phyloP scores from a whole-genome alignment of 108 stramenopile species.

The Poteriospumella lacustris region DNA sequence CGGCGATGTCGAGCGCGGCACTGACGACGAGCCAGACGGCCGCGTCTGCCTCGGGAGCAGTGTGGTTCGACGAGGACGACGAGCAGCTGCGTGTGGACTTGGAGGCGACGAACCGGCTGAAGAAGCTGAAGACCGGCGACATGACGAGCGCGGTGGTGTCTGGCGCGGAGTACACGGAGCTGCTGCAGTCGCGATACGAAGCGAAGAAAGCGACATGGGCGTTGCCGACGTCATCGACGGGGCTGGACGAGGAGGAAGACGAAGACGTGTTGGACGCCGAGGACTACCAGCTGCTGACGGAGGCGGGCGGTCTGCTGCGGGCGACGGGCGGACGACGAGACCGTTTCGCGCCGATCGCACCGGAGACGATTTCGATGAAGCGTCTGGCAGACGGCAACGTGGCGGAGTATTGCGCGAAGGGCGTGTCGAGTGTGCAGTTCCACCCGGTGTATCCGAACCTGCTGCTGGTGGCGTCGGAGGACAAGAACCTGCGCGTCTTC shows the following conservation, averaged over 20 bases:
- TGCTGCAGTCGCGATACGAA: slow-evolving; percentile 4
- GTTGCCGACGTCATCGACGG: background rate
- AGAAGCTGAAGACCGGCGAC: background rate
- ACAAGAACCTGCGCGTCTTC: slow-evolving; percentile 85
- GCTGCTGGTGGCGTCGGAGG: slow-evolving; percentile 54
- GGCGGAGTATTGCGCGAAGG: slow-evolving; percentile 64
- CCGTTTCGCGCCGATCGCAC: too few species aligned
- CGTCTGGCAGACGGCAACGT: slow-evolving; percentile 66
- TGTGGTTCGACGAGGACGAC: slow-evolving; percentile 26
- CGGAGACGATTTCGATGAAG: background rate
- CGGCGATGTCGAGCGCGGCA: background rate
- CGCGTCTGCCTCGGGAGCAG: too few species aligned
- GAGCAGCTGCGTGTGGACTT: background rate
- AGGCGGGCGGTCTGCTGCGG: background rate
- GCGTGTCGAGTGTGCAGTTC: slow-evolving; percentile 68
- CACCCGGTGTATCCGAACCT: slow-evolving; percentile 62
- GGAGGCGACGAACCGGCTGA: background rate
- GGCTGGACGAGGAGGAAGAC: background rate
- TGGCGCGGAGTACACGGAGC: background rate
- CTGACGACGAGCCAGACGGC: background rate
- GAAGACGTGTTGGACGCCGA: background rate
- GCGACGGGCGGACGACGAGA: too few species aligned
- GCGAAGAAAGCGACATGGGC: background rate
- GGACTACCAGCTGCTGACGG: background rate
- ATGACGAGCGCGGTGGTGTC: background rate